Evolutionary conservation across 352 stramenopile species (phyloP), one percentile per base, ranked within the genome.

Genomic region (Globisporangium solare): DNA sequence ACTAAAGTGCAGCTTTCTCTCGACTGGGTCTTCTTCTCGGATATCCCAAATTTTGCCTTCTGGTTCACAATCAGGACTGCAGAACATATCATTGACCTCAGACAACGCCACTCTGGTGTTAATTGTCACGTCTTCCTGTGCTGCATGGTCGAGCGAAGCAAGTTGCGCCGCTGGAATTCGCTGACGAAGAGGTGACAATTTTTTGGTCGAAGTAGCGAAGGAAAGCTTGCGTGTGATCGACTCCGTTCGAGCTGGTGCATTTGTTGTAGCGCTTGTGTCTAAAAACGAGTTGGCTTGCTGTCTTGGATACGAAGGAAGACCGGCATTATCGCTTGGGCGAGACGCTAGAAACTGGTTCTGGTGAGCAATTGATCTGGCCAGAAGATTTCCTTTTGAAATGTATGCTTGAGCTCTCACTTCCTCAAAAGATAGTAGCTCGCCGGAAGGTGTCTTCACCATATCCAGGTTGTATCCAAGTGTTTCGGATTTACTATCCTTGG

Each of bases 11-110:
- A 93, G 71, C 39, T 92, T 95, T 13, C 83, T 66, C 49, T 92
- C 78, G 15, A 93, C 82, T 4, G 85, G 85, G 49, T 90, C 72
- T 31, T 79, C 75, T 55, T 88, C 77, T 49, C 71, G 66, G 22
- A 66, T 47, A 61, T 89, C 75, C 66, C 66, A 72, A 7, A 73
- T 66, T 41, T 64, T 73, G 6, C 56, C 46, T 39, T 82, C 75
- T 21, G 51, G 52, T 43, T 75, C 68, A 51, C 75, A 70, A 21
- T 75, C 63, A 22, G 85, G 85, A 49, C 85, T 95, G 60, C 81
- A 92, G 58, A 95, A 95, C 85, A 95, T 93, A 54, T 60, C 76
- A 61, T 93, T 90, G 52, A 95, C 81, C 35, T 95, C 85, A 32
- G 85, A 79, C 68, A 92, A 76, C 1, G 85, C 85, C 7, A 95